Conservation (phyloP, 2,329 filamentous ascomycete species). For the Hypocrella siamensis region DNA sequence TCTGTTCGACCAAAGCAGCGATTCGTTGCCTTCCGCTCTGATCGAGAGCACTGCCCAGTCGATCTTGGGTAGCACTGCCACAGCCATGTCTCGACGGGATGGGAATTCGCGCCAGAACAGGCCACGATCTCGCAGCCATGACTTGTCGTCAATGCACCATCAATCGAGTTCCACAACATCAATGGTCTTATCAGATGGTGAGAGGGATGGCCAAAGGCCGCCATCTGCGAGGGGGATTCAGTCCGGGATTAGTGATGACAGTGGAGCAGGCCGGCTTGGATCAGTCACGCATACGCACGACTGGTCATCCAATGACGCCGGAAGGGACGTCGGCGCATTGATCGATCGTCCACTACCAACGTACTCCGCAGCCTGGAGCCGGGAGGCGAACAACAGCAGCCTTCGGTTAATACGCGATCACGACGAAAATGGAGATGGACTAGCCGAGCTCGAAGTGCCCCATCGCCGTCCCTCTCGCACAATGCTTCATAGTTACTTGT, state of each 20-base stretch:
- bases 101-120: no score
- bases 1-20: no score
- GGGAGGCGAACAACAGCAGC: constrained; percentile 18
- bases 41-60: no score
- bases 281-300: neutral
- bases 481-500: constrained; percentile 35
- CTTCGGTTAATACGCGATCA: constrained; percentile 36
- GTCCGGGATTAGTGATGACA: constrained; percentile 31
- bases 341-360: constrained; percentile 32
- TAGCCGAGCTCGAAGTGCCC: constrained; percentile 41
- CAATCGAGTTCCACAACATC: constrained; percentile 51
- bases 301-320: neutral
- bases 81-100: no score
- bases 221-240: no score
- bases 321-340: neutral
- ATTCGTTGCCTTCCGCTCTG: no score
- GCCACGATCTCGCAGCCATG: no score
- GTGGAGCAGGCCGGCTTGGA: constrained; percentile 25
- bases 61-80: no score
- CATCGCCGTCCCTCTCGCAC: constrained; percentile 36
- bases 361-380: constrained; percentile 21
- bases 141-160: constrained; percentile 34
- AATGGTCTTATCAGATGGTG: constrained; percentile 47
- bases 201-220: constrained; percentile 32
- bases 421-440: constrained; percentile 48